Percentiles rank a stretch among this genome's conserved stretches.
Conservation (phyloP, 2,329 filamentous ascomycete genomes). For the Botrytis fabae region DNA sequence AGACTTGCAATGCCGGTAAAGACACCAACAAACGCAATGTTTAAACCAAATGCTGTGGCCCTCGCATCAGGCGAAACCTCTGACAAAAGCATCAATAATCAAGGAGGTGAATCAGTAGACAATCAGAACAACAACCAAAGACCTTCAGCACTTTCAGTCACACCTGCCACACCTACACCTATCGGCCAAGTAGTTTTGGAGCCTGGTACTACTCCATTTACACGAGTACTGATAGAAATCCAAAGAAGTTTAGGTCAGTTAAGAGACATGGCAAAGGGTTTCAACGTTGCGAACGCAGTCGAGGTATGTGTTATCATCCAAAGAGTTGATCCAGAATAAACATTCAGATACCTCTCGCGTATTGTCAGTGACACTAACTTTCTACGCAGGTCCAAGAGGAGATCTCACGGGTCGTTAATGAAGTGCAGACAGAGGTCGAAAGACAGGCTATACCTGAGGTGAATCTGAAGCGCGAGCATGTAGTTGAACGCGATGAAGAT, state of each 20-base stretch:
- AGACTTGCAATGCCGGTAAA: neutral
- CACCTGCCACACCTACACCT: neutral
- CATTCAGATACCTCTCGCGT: neutral
- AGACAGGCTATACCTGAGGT: neutral
- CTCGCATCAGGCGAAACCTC: neutral
- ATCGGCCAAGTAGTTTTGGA: neutral
- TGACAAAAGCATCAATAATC: neutral
- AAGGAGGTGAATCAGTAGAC: neutral
- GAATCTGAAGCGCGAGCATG: conserved; percentile 16
- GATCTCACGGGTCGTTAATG: neutral
- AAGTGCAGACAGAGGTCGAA: neutral
- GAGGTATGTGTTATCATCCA: conserved; percentile 7
- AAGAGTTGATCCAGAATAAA: neutral
- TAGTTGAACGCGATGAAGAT: conserved; percentile 13
- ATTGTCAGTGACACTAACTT: neutral
- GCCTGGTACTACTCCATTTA: neutral
- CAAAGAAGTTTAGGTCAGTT: conserved; percentile 2
- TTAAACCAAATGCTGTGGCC: neutral
- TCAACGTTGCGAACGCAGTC: neutral
- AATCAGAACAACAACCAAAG: neutral
- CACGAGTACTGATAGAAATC: conserved; percentile 1
- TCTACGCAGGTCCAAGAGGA: neutral
- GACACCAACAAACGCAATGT: neutral
- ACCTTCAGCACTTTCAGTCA: neutral
- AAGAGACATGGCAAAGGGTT: conserved; percentile 15